Evolutionary conservation across 1,284 basidiomycete genomes (phyloP), one percentile per base, ranked within the genome.

Genomic region (Pholiota adiposa): DNA sequence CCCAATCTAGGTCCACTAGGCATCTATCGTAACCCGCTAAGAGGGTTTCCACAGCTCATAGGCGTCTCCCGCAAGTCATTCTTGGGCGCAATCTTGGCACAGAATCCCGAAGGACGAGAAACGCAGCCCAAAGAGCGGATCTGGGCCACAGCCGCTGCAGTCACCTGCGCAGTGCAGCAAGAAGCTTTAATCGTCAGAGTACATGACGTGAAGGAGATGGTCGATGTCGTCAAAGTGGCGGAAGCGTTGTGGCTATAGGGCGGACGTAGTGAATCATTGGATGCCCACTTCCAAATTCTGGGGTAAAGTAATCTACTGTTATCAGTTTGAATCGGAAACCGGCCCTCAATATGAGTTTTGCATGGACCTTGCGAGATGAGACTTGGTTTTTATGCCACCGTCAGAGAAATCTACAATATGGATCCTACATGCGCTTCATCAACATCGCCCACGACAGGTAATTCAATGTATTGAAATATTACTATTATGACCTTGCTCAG

Each of bases 41-140:
- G 74, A 6, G 85, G 86, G 4, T 93, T 85, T 64, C 91, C 94
- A 0, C 74, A 88, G 14, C 79, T 98, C 2, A 84, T 97, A 19
- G 96, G 94, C 1, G 75, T 87, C 0, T 96, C 93, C 18, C 79
- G 90, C 50, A 97, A 98, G 73, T 90, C 89, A 0, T 94, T 95
- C 72, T 77, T 97, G 5, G 94, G 93, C 0, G 72, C 73, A 1
- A 78, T 94, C 43, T 79, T 91, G 12, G 74, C 78, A 9, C 69
- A 77, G 54, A 68, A 76, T 44, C 76, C 83, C 44, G 61, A 72
- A 0, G 87, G 84, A 0, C 74, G 83, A 29, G 69, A 80, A 64
- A 87, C 85, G 3, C 63, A 67, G 16, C 81, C 94, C 0, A 83
- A 80, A 56, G 89, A 94, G 60, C 79, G 96, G 8, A 83, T 78